A percentile compares a stretch with the other conserved stretches of the same genome.
phyloP scores from a whole-genome alignment of 257 asterid genomes.

The Ilex asprella region DNA sequence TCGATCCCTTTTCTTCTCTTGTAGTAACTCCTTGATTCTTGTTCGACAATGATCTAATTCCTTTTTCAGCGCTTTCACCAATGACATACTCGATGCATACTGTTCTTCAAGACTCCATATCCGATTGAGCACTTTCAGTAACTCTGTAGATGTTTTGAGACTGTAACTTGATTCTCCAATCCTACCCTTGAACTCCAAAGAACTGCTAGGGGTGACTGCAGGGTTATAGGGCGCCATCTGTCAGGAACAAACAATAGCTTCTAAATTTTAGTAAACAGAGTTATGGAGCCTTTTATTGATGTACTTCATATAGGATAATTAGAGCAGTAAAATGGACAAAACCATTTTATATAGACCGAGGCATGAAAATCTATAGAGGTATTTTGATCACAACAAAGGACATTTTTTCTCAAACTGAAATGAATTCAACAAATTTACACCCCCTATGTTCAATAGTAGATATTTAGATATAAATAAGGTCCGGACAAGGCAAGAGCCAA shows the following conservation, averaged over 20 bases:
- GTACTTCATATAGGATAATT: too few relatives aligned
- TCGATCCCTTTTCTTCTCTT: conserved; percentile 49
- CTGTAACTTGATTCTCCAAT: conserved; percentile 42
- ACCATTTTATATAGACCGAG: too few relatives aligned
- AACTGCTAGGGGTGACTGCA: conserved; percentile 29
- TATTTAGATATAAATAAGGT: too few relatives aligned
- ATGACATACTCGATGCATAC: conserved; percentile 48
- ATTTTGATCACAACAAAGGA: too few relatives aligned
- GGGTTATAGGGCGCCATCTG: conserved; percentile 55
- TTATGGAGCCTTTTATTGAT: too few relatives aligned
- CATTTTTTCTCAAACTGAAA: too few relatives aligned
- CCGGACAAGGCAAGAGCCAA: too few relatives aligned
- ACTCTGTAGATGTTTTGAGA: conserved; percentile 73
- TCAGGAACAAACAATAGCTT: conserved; percentile 4
- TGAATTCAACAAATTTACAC: too few relatives aligned
- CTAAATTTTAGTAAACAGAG: background rate
- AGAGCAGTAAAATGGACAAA: too few relatives aligned
- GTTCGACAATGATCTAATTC: conserved; percentile 52
- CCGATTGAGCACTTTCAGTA: conserved; percentile 69
- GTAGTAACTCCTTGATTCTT: conserved; percentile 37
- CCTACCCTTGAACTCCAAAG: conserved; percentile 36
- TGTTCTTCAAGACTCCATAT: conserved; percentile 94
- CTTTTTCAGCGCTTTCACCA: conserved; percentile 47
- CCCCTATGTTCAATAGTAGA: too few relatives aligned
- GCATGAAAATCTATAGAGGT: too few relatives aligned